These are phyloP conservation scores for Amylocystis lapponica DNA, from an alignment of 768 basidiomycete genomes.

Conservation along the genomic window DNA sequence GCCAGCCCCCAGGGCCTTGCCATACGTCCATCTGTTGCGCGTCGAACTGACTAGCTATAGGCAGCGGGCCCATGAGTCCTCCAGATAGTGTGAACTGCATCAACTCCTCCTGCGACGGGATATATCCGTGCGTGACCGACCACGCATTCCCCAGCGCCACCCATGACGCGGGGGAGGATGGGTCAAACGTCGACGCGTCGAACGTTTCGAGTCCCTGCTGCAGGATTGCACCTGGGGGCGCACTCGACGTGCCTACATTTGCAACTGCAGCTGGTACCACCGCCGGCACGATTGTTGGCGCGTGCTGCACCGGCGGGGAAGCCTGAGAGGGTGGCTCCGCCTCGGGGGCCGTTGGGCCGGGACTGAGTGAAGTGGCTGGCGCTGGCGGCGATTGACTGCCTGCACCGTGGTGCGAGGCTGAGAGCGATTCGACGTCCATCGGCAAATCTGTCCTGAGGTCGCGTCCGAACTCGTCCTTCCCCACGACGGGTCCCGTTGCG, in stretches of 20 bases:
- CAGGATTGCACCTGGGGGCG: too few species aligned
- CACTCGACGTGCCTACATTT: too few species aligned
- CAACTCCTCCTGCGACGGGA: constrained; percentile 70
- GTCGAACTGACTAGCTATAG: constrained; percentile 7
- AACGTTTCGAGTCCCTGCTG: constrained; percentile 55
- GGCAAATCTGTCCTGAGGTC: constrained; percentile 62
- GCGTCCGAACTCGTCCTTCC: constrained; percentile 83
- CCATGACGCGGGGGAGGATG: constrained; percentile 70
- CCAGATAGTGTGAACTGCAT: constrained; percentile 63
- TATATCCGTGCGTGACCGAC: constrained; percentile 58
- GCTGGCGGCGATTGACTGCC: constrained; percentile 6
- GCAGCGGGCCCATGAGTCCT: constrained; percentile 14
- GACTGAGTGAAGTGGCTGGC: too few species aligned
- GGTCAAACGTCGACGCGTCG: constrained; percentile 69
- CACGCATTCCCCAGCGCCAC: constrained; percentile 76
- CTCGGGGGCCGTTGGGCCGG: too few species aligned
- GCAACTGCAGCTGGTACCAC: too few species aligned
- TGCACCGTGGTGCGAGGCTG: constrained; percentile 1
- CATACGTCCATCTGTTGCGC: constrained; percentile 2
- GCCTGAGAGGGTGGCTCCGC: too few species aligned
- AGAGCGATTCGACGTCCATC: constrained; percentile 3
- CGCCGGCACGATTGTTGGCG: too few species aligned
- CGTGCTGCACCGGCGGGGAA: too few species aligned
- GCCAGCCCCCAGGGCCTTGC: constrained; percentile 17
- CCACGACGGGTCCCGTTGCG: constrained; percentile 26